Conservation (phyloP, 148 eudicot species). For the Dysphania ambrosioides region DNA sequence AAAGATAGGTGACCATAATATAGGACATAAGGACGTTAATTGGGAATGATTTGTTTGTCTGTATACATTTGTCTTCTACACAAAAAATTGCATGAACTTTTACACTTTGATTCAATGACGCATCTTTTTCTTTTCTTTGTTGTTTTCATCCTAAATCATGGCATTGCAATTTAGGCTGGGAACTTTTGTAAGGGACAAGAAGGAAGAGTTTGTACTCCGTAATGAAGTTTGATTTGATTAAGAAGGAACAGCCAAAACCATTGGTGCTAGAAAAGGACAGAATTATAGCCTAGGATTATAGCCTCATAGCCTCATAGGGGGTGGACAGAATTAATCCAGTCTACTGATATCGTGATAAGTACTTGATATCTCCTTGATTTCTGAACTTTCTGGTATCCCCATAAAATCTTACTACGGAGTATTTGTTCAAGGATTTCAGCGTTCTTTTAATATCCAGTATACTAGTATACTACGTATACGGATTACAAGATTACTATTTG, state of each 20-base stretch:
- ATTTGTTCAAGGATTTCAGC: neutral
- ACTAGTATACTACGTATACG: too few species aligned
- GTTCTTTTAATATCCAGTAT: neutral
- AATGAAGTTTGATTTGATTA: conserved; percentile 17
- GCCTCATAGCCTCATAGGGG: too few species aligned
- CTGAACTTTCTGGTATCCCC: neutral
- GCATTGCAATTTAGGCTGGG: too few species aligned
- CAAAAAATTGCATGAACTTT: neutral
- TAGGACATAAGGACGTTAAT: neutral
- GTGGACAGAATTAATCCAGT: conserved; percentile 9
- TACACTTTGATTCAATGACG: too few species aligned
- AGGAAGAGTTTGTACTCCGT: too few species aligned
- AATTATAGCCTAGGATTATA: conserved; percentile 3
- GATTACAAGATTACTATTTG: too few species aligned
- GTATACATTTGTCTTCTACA: neutral
- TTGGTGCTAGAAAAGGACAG: conserved; percentile 8
- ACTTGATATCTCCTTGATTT: neutral
- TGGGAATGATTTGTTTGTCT: neutral
- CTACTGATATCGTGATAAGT: conserved; percentile 15
- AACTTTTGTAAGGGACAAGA: neutral
- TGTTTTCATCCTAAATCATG: neutral
- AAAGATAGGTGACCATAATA: too few species aligned
- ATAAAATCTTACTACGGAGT: neutral
- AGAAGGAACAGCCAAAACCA: conserved; percentile 2
- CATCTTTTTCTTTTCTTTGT: neutral